Evolutionary conservation across 495 filamentous ascomycete species (phyloP).

Genomic region (Aspergillus asperescens): DNA sequence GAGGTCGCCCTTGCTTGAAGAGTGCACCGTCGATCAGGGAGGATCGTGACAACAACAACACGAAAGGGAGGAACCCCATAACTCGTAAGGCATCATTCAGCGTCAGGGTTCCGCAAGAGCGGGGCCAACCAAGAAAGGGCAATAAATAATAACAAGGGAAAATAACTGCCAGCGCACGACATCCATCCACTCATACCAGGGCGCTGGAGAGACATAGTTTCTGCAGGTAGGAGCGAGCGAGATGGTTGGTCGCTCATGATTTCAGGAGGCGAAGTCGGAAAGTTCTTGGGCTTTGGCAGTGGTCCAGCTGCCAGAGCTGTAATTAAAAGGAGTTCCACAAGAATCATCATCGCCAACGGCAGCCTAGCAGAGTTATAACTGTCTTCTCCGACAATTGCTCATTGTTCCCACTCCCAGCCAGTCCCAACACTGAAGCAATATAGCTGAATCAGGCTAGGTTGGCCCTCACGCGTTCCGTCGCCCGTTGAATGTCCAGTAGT

Average conservation of each 20-base stretch:
- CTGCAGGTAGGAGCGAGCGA: conserved; percentile 12
- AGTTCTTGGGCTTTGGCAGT: conserved; percentile 9
- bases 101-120: conserved; percentile 8
- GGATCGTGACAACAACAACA: no score
- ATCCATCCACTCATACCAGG: conserved; percentile 6
- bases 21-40: background rate
- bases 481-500: conserved; percentile 14
- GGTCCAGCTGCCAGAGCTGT: background rate
- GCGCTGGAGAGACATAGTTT: conserved; percentile 11
- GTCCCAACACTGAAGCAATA: no score
- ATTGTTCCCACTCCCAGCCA: no score
- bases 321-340: conserved; percentile 9
- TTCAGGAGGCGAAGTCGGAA: conserved; percentile 22
- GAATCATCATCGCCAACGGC: conserved; percentile 8
- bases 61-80: conserved; percentile 1
- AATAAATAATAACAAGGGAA: conserved; percentile 6
- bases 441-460: conserved; percentile 26
- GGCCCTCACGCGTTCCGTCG: conserved; percentile 23
- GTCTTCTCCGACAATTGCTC: no score
- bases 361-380: conserved; percentile 1
- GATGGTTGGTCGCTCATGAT: conserved; percentile 18
- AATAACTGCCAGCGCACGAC: conserved; percentile 11
- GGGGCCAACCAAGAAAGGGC: conserved; percentile 7
- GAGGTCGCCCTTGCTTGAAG: background rate
- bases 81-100: conserved; percentile 11